These are phyloP conservation scores for Tolypocladium ovalisporum DNA, from an alignment of 2,329 filamentous ascomycete species.

Conservation along the genomic window DNA sequence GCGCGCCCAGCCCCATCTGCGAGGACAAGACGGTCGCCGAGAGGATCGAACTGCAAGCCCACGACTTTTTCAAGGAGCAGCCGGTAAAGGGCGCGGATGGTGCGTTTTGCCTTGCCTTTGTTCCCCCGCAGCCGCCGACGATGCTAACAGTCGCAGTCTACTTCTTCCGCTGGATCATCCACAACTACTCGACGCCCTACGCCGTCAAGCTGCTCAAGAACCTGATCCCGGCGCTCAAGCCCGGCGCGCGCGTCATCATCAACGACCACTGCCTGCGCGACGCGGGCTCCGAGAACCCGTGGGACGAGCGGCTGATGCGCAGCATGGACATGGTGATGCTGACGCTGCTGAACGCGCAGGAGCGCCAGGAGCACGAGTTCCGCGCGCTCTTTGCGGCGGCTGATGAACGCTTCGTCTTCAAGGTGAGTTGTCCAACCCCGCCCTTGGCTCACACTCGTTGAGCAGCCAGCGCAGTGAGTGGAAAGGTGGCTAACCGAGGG, in stretches of 20 bases:
- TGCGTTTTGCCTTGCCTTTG: constrained; percentile 14
- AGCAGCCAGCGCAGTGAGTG: neutral
- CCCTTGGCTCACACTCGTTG: too few species aligned
- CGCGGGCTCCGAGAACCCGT: constrained; percentile 25
- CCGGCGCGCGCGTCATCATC: constrained; percentile 36
- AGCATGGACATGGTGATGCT: constrained; percentile 44
- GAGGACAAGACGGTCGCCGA: constrained; percentile 25
- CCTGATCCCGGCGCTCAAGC: constrained; percentile 43
- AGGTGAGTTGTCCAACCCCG: constrained; percentile 14
- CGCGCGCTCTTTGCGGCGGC: constrained; percentile 29
- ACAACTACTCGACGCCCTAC: constrained; percentile 49
- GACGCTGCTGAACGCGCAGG: constrained; percentile 38
- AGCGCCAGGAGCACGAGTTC: constrained; percentile 36
- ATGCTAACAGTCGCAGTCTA: constrained; percentile 30
- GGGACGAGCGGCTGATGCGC: constrained; percentile 35
- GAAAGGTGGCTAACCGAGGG: neutral
- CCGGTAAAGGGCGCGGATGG: constrained; percentile 40
- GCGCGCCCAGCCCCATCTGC: constrained; percentile 31
- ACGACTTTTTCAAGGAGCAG: constrained; percentile 50
- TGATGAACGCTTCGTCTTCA: constrained; percentile 31
- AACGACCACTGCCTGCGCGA: constrained; percentile 34
- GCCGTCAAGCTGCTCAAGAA: constrained; percentile 35
- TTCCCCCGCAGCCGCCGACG: too few species aligned
- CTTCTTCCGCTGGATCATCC: constrained; percentile 48
- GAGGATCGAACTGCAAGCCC: constrained; percentile 31